Conservation (phyloP, 179 eudicot species). For the Kewa caespitosa region DNA sequence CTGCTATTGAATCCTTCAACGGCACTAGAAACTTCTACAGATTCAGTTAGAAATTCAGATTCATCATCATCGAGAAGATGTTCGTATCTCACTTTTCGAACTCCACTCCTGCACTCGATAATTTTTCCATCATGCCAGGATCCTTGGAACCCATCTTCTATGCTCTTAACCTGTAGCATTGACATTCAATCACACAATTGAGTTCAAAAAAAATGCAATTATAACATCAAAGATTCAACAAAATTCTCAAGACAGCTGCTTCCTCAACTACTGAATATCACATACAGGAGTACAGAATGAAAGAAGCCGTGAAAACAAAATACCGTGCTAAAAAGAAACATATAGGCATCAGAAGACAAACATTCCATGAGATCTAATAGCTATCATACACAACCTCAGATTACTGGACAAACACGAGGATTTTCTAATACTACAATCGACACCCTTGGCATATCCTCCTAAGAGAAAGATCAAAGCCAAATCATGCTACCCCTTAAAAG, state of each 20-base stretch:
- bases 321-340: neutral
- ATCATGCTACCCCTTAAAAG: neutral
- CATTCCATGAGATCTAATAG: no score
- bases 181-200: constrained; percentile 7
- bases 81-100: constrained; percentile 49
- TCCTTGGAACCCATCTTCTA: constrained; percentile 75
- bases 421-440: neutral
- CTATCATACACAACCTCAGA: neutral
- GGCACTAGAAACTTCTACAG: constrained; percentile 38
- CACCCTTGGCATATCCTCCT: neutral
- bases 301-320: neutral
- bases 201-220: neutral
- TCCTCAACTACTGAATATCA: neutral
- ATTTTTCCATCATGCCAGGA: constrained; percentile 80
- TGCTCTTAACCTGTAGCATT: constrained; percentile 64
- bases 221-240: neutral
- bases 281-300: neutral
- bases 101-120: constrained; percentile 19
- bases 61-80: constrained; percentile 42
- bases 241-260: neutral
- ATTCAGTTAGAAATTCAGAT: constrained; percentile 30
- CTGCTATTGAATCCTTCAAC: constrained; percentile 39
- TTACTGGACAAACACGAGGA: neutral
- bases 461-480: no score
- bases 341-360: no score